A percentile compares a stretch with the other conserved stretches of the same genome.
Evolutionary conservation across 176 grass and related monocot species (phyloP).

Genomic region (Poa annua): DNA sequence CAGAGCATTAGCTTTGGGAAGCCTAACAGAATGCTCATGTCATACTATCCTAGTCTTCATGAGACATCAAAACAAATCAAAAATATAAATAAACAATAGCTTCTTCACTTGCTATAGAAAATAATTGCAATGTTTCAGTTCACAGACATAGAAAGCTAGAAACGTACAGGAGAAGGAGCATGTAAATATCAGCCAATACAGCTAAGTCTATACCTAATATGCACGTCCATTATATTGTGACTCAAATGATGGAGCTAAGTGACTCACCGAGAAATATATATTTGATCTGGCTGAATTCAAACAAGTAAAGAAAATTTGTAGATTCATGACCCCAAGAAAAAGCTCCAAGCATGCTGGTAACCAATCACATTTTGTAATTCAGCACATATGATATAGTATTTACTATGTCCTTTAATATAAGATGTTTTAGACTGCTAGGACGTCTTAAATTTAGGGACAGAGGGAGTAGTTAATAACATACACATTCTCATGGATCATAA

Average conservation of each 20-base stretch:
- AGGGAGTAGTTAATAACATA: slow-evolving; percentile 21
- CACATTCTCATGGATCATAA: slow-evolving; percentile 10
- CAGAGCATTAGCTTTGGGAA: not conserved
- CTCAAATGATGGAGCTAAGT: not conserved
- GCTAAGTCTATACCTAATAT: not conserved
- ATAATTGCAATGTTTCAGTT: not conserved
- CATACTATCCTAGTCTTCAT: not conserved
- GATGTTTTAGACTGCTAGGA: no score
- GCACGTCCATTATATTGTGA: not conserved
- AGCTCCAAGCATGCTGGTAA: not conserved
- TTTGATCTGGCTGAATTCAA: slow-evolving; percentile 17
- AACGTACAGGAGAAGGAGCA: slow-evolving; percentile 14
- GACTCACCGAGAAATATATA: slow-evolving; percentile 8
- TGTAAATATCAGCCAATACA: slow-evolving; percentile 7
- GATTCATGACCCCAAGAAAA: slow-evolving; percentile 1
- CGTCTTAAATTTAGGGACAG: no score
- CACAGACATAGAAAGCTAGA: slow-evolving; percentile 13
- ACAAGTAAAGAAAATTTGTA: slow-evolving; percentile 27
- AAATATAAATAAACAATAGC: not conserved
- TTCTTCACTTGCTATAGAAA: slow-evolving; percentile 29
- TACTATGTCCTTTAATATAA: no score
- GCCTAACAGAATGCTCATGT: slow-evolving; percentile 1
- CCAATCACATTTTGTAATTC: not conserved
- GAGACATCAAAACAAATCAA: not conserved
- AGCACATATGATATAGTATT: not conserved